phyloP scores from a whole-genome alignment of 768 basidiomycete genomes.

The Tremella mesenterica region DNA sequence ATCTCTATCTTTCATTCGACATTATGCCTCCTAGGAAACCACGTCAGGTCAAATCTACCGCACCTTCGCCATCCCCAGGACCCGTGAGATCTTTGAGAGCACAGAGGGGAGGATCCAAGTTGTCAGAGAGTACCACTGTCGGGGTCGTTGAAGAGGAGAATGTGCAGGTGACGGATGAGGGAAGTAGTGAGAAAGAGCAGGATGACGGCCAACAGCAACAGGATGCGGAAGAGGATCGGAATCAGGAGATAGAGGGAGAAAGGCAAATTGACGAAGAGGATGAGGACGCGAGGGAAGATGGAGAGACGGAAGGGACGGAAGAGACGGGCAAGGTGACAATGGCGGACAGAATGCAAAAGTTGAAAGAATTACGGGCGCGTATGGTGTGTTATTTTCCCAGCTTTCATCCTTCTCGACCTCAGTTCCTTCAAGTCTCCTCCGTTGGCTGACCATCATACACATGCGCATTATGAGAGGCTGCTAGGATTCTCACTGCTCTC shows the following conservation, averaged over 20 bases:
- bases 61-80: constrained; percentile 38
- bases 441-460: neutral
- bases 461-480: neutral
- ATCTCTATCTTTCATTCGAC: neutral
- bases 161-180: constrained; percentile 11
- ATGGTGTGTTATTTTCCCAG: constrained; percentile 54
- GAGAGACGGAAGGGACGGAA: constrained; percentile 5
- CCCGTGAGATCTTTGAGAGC: constrained; percentile 7
- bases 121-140: constrained; percentile 2
- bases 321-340: constrained; percentile 44
- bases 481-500: too few species aligned
- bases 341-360: constrained; percentile 67
- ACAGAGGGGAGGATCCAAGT: neutral
- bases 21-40: constrained; percentile 30
- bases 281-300: constrained; percentile 38
- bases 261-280: constrained; percentile 28
- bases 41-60: constrained; percentile 30
- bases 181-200: neutral
- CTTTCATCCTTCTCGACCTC: too few species aligned
- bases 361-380: constrained; percentile 64
- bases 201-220: constrained; percentile 7
- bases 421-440: neutral
- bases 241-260: constrained; percentile 4
- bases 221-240: constrained; percentile 9
- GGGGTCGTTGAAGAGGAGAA: constrained; percentile 13